Base-by-base conservation (phyloP, 2,329 filamentous ascomycete genomes). In the Aureobasidium sp. region DNA sequence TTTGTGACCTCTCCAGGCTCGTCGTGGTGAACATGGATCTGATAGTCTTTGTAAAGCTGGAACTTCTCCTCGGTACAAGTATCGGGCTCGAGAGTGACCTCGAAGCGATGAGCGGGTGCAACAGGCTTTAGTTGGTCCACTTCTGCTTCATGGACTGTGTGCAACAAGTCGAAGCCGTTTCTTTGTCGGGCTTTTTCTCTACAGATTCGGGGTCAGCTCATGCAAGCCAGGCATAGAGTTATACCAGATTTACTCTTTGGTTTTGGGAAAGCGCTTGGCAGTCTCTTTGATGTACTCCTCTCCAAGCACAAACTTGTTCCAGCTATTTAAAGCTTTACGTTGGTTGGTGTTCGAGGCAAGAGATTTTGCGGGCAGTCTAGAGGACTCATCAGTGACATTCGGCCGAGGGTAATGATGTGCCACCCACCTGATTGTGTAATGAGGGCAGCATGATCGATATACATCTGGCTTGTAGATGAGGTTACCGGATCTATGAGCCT, bases 401-500 rank as follows among this genome's bases (percentile, higher is more conserved):
- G 14, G 21, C 30, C 49, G 25, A 16, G 34, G n/a, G 50, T 36
- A 16, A 34, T 7, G 2, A 8, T 25, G 32, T 16, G 3, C n/a
- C 14, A 13, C 70, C 57, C 67, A 79, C 78, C 77, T 85, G 59
- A 94, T 86, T 1, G 89, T 91, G 72, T 93, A 97, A 70, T 97
- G 91, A 48, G 92, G 91, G 73, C 94, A 99, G 70, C 94, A 99
- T 64, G 91, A 89, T 61, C 85, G 81, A 62, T 82, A 82, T 68
- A 90, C 86, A 73, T 94, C 88, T 13, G 90, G 89, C 63, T 90
- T 85, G 74, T 94, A 94, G 53, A 94, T 77, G 9, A 91, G 78
- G 30, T 77, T 84, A 16, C 81, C 81, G 42, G 80, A 81, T 66
- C 80, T 75, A 47, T 14, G 48, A 51, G 61, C 21, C 11, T 25